Conservation (phyloP, 179 eudicot genomes). For the Gypsophila paniculata region DNA sequence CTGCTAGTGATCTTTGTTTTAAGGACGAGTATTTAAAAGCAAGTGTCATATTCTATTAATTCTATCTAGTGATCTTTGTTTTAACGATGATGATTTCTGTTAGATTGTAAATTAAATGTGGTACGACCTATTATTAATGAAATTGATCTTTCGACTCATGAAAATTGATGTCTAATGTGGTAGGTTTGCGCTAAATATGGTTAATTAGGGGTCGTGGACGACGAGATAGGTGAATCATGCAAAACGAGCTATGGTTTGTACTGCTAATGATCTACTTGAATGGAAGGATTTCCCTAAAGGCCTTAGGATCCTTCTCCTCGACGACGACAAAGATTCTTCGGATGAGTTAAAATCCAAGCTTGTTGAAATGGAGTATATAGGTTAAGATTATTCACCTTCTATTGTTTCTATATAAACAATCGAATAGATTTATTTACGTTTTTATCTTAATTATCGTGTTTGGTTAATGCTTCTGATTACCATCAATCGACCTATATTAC, state of each 20-base stretch:
- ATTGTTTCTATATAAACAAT: no score
- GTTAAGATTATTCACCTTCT: slow-evolving; percentile 32
- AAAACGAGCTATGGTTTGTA: slow-evolving; percentile 78
- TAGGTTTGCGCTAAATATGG: slow-evolving; percentile 33
- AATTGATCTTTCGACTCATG: no score
- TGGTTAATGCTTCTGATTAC: neutral
- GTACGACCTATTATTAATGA: no score
- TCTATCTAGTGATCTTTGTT: no score
- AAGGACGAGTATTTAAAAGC: neutral
- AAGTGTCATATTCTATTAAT: no score
- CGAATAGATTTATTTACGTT: no score
- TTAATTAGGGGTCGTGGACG: slow-evolving; percentile 16
- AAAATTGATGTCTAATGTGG: slow-evolving; percentile 21
- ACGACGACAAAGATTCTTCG: slow-evolving; percentile 51
- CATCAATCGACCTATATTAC: neutral
- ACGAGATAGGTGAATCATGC: slow-evolving; percentile 51
- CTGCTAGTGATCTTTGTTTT: no score
- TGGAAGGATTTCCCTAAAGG: slow-evolving; percentile 92
- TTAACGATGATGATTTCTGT: no score
- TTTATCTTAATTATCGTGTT: no score
- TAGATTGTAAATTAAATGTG: no score
- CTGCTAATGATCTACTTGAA: slow-evolving; percentile 57
- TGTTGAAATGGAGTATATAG: slow-evolving; percentile 69
- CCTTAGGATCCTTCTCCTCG: slow-evolving; percentile 73
- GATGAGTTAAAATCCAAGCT: slow-evolving; percentile 62